phyloP scores from a whole-genome alignment of 2,329 filamentous ascomycete species.

The Diaporthe humulicola region DNA sequence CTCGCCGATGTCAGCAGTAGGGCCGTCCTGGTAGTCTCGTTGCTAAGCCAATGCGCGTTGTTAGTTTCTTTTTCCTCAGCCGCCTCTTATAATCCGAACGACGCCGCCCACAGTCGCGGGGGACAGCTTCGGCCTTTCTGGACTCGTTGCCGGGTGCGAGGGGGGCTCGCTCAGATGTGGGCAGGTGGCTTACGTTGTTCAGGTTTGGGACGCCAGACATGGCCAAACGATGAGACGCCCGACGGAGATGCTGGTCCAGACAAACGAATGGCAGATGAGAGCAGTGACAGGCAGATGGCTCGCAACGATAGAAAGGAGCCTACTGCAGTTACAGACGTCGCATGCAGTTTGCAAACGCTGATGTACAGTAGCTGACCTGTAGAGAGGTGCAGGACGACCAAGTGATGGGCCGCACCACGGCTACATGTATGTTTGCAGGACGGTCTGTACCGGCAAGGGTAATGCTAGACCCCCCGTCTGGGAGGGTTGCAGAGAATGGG shows the following conservation, averaged over 20 bases:
- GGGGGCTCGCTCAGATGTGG: neutral
- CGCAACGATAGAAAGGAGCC: constrained; percentile 32
- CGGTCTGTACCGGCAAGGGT: constrained; percentile 56
- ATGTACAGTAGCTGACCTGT: constrained; percentile 42
- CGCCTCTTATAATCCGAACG: constrained; percentile 32
- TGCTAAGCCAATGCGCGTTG: constrained; percentile 36
- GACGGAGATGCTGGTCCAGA: constrained; percentile 21
- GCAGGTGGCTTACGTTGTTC: constrained; percentile 33
- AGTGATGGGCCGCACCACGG: constrained; percentile 46
- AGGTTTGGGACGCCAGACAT: constrained; percentile 27
- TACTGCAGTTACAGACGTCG: constrained; percentile 49
- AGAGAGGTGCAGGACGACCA: constrained; percentile 45
- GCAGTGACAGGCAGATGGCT: constrained; percentile 33
- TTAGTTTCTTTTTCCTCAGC: constrained; percentile 37
- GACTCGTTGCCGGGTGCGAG: neutral
- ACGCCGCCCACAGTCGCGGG: constrained; percentile 7
- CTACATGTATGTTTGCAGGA: constrained; percentile 55
- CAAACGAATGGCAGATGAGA: constrained; percentile 22
- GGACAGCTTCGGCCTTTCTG: neutral
- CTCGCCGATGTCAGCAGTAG: constrained; percentile 34
- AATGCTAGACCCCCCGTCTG: constrained; percentile 36
- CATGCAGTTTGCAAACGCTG: constrained; percentile 47
- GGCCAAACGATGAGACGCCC: constrained; percentile 27
- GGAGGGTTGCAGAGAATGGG: constrained; percentile 43
- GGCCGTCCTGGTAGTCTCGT: constrained; percentile 35